Evolutionary conservation across 495 filamentous ascomycete species (phyloP), one percentile per base, ranked within the genome.

Genomic region (Friedmanniomyces endolithicus): DNA sequence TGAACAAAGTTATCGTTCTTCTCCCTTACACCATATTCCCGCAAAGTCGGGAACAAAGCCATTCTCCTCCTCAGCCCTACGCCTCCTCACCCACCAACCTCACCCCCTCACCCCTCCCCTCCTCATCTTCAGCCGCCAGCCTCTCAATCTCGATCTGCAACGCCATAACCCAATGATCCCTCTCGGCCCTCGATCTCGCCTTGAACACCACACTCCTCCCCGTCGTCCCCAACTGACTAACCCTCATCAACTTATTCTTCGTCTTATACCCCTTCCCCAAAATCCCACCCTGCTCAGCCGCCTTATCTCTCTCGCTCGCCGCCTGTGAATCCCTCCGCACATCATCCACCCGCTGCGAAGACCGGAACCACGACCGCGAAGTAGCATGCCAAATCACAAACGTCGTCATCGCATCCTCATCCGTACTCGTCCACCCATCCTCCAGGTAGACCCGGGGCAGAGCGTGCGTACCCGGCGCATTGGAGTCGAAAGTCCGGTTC

Each of bases 141-240:
- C 83, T 71, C 66, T 87, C 83, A 67, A 88, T 87, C 68, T 88
- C 84, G 58, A 80, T 79, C 37, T 76, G 78, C 33, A 88, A 82
- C 56, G 73, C 82, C 71, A 86, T 67, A 29, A 88, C 84, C 84
- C 84, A 88, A 40, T 79, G 78, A 70, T 88, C 84, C 55, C 84
- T 80, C 65, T 87, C 84, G 14, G 83, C 74, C 22, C 84, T 73
- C 67, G 77, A 85, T 45, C 83, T 74, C 25, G 84, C 75, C 65
- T 82, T 84, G 60, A 88, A 87, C 14, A 88, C 83, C 33, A 83
- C 77, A 34, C 78, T 81, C 53, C 82, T 72, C 22, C 84, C 84
- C 48, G 78, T 75, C 23, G 74, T 73, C 4, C 84, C 84, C 48
- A 87, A 65, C 58, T 68, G 59, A 48, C 61, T 66, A 11, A 70